A percentile compares a stretch with the other conserved stretches of the same genome.
phyloP scores from a whole-genome alignment of 2,329 filamentous ascomycete genomes.

The Xylaria sp. region DNA sequence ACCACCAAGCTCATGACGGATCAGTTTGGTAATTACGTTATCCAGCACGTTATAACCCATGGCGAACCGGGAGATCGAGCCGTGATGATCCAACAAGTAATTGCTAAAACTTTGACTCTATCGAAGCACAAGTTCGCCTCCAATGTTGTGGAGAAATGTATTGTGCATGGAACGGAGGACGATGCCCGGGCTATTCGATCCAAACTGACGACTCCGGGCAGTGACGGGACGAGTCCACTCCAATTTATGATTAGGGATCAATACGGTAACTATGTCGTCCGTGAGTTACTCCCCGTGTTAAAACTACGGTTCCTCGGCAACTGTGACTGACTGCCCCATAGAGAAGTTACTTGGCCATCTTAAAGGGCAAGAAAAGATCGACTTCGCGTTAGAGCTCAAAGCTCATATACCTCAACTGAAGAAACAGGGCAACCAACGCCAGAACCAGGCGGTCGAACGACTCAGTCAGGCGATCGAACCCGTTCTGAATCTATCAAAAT shows the following conservation, averaged over 20 bases:
- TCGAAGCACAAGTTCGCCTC: slow-evolving; percentile 97
- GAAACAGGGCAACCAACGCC: slow-evolving; percentile 68
- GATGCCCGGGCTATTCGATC: slow-evolving; percentile 74
- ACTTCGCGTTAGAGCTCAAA: slow-evolving; percentile 62
- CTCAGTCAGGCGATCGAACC: slow-evolving; percentile 46
- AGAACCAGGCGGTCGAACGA: slow-evolving; percentile 68
- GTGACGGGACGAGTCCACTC: slow-evolving; percentile 72
- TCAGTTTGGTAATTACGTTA: slow-evolving; percentile 95
- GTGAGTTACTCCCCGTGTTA: slow-evolving; percentile 62
- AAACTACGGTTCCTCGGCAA: no score
- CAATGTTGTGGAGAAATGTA: slow-evolving; percentile 95
- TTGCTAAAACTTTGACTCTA: slow-evolving; percentile 71
- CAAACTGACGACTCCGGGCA: slow-evolving; percentile 63
- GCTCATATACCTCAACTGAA: slow-evolving; percentile 66
- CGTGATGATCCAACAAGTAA: slow-evolving; percentile 75
- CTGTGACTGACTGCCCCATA: slow-evolving; percentile 48
- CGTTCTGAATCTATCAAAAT: slow-evolving; percentile 1
- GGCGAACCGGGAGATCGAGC: slow-evolving; percentile 74
- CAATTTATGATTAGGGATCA: slow-evolving; percentile 84
- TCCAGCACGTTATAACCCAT: slow-evolving; percentile 86
- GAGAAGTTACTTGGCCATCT: slow-evolving; percentile 78
- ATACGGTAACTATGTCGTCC: slow-evolving; percentile 95
- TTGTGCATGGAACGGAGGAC: slow-evolving; percentile 70
- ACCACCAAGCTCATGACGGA: slow-evolving; percentile 78
- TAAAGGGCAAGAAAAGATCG: slow-evolving; percentile 62